phyloP scores from a whole-genome alignment of 768 basidiomycete species.

The Phlegmacium glaucopus region DNA sequence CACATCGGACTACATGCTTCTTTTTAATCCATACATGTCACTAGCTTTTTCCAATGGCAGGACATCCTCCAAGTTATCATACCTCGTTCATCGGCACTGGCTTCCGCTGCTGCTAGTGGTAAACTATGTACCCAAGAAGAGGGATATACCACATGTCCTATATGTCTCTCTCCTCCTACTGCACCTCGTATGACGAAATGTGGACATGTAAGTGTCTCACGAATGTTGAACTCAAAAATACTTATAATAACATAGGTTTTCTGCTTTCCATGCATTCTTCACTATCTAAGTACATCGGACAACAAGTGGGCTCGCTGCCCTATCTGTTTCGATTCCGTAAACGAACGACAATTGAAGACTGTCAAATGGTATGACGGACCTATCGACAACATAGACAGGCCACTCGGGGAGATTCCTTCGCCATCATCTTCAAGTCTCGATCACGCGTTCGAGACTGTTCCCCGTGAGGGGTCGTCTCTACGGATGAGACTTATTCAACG shows the following conservation, averaged over 20 bases:
- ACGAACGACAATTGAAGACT: slow-evolving; percentile 85
- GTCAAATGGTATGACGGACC: slow-evolving; percentile 85
- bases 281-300: slow-evolving; percentile 82
- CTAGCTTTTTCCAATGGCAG: slow-evolving; percentile 92
- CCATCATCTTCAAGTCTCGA: slow-evolving; percentile 35
- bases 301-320: slow-evolving; percentile 93
- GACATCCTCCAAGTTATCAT: slow-evolving; percentile 95
- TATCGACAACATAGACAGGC: slow-evolving; percentile 27
- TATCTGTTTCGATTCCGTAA: slow-evolving; percentile 93
- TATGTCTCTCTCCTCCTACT: slow-evolving; percentile 88
- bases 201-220: slow-evolving; percentile 75
- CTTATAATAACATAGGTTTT: slow-evolving; percentile 58
- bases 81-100: slow-evolving; percentile 74
- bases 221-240: slow-evolving; percentile 4
- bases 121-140: slow-evolving; percentile 45
- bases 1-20: background rate
- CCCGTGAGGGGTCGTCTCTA: slow-evolving; percentile 56
- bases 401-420: slow-evolving; percentile 37
- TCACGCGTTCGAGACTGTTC: slow-evolving; percentile 33
- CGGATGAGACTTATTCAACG: slow-evolving; percentile 89
- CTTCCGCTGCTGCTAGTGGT: slow-evolving; percentile 52
- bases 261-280: slow-evolving; percentile 92
- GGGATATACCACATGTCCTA: slow-evolving; percentile 81
- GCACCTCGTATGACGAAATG: slow-evolving; percentile 96
- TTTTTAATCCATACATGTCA: slow-evolving; percentile 2